Conservation (phyloP, 1,284 basidiomycete genomes). For the Inonotus hispidus region DNA sequence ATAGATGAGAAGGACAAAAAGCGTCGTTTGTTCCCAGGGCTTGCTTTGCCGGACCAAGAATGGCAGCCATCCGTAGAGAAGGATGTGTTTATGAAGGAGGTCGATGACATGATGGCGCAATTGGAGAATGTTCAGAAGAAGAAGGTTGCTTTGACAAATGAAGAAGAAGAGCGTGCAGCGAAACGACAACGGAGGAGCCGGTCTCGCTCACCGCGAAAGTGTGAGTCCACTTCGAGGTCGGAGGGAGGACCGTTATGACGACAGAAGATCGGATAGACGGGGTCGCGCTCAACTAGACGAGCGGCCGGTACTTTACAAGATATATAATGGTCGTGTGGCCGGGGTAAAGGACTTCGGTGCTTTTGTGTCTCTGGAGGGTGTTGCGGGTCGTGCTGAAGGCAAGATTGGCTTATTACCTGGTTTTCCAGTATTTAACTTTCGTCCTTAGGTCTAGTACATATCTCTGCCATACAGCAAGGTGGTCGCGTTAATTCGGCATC, state of each 20-base stretch:
- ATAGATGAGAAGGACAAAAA: conserved; percentile 67
- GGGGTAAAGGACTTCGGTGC: conserved; percentile 94
- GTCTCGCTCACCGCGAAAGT: conserved; percentile 41
- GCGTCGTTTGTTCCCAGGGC: conserved; percentile 85
- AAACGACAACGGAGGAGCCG: conserved; percentile 54
- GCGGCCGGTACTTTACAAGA: conserved; percentile 87
- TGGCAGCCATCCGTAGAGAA: conserved; percentile 47
- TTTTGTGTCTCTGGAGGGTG: conserved; percentile 86
- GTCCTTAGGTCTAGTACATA: conserved; percentile 84
- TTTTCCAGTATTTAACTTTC: conserved; percentile 14
- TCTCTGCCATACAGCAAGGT: conserved; percentile 84
- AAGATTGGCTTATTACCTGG: conserved; percentile 26
- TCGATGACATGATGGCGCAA: conserved; percentile 84
- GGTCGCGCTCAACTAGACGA: conserved; percentile 61
- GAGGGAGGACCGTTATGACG: conserved; percentile 28
- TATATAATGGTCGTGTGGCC: conserved; percentile 85
- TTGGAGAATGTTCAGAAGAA: conserved; percentile 66
- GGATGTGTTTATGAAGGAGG: conserved; percentile 71
- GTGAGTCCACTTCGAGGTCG: conserved; percentile 51
- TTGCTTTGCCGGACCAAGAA: conserved; percentile 80
- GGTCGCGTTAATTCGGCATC: conserved; percentile 82
- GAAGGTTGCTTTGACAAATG: conserved; percentile 39
- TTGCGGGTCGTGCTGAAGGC: conserved; percentile 87
- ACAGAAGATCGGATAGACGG: conserved; percentile 38
- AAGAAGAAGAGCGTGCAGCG: conserved; percentile 44